A percentile compares a stretch with the other conserved stretches of the same genome.
phyloP scores from a whole-genome alignment of 176 grass and related monocot genomes.

The Lolium perenne region DNA sequence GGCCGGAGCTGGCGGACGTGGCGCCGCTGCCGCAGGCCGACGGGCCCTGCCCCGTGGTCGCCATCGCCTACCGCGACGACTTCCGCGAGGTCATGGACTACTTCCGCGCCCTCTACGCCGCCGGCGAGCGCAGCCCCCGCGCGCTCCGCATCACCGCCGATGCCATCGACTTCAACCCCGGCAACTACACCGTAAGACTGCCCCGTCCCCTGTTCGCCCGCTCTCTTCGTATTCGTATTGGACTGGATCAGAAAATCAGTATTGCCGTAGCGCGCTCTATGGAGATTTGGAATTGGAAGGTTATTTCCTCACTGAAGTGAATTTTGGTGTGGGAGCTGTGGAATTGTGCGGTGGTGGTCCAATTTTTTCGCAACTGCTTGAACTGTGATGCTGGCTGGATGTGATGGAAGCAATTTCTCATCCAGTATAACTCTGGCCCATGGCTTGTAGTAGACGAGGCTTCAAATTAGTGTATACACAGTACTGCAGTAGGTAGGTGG shows the following conservation, averaged over 20 bases:
- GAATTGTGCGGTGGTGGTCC: not conserved
- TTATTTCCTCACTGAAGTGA: not conserved
- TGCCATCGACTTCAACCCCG: constrained; percentile 76
- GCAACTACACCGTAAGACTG: constrained; percentile 78
- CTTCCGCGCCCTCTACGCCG: constrained; percentile 84
- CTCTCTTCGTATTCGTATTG: not conserved
- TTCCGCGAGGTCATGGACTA: constrained; percentile 95
- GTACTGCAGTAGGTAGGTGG: not conserved
- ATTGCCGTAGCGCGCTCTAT: not conserved
- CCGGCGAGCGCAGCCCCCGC: constrained; percentile 67
- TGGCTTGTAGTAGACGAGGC: not conserved
- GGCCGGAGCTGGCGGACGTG: constrained; percentile 80
- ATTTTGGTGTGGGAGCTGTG: not conserved
- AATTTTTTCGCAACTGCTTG: not conserved
- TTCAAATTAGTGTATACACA: not conserved
- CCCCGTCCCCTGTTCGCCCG: too few species aligned
- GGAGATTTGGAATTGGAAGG: not conserved
- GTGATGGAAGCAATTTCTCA: not conserved
- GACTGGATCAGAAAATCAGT: not conserved
- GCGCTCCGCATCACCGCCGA: constrained; percentile 73
- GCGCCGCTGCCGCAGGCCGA: constrained; percentile 75
- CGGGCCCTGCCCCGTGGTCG: constrained; percentile 65
- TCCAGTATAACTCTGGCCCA: not conserved
- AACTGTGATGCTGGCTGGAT: not conserved
- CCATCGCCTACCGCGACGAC: constrained; percentile 72